Evolutionary conservation across 495 filamentous ascomycete genomes (phyloP).

Genomic region (Lindgomyces ingoldianus): DNA sequence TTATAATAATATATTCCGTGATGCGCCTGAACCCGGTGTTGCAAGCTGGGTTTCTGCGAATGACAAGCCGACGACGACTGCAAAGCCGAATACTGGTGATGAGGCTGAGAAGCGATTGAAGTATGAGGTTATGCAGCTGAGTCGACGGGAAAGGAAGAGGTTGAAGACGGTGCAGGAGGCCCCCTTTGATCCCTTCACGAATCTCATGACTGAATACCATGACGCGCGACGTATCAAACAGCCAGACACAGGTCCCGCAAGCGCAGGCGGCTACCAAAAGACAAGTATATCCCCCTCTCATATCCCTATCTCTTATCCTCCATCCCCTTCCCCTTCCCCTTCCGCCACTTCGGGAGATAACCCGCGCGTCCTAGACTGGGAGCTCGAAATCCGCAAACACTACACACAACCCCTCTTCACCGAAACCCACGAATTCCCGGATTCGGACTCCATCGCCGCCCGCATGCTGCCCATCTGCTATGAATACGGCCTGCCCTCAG

Average conservation of each 20-base stretch:
- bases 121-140: slow-evolving; percentile 91
- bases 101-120: slow-evolving; percentile 88
- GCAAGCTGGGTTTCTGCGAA: slow-evolving; percentile 95
- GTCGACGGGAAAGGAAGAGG: slow-evolving; percentile 78
- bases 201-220: slow-evolving; percentile 55
- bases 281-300: slow-evolving; percentile 67
- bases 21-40: slow-evolving; percentile 87
- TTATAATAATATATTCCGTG: slow-evolving; percentile 80
- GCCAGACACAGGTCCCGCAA: slow-evolving; percentile 74
- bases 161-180: slow-evolving; percentile 73
- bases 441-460: slow-evolving; percentile 70
- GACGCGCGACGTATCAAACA: slow-evolving; percentile 66
- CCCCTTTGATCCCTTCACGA: slow-evolving; percentile 19
- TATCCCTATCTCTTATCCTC: background rate
- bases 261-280: slow-evolving; percentile 78
- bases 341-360: background rate
- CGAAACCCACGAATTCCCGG: slow-evolving; percentile 93
- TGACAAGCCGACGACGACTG: slow-evolving; percentile 82
- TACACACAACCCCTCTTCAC: slow-evolving; percentile 82
- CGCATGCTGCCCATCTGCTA: slow-evolving; percentile 95
- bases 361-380: slow-evolving; percentile 37
- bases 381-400: slow-evolving; percentile 85
- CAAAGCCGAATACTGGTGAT: slow-evolving; percentile 70
- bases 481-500: slow-evolving; percentile 79
- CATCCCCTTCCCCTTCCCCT: background rate